Percentiles rank a stretch among this genome's conserved stretches.
Evolutionary conservation across 2,329 filamentous ascomycete genomes (phyloP).

Genomic region (Orbilia ellipsospora): DNA sequence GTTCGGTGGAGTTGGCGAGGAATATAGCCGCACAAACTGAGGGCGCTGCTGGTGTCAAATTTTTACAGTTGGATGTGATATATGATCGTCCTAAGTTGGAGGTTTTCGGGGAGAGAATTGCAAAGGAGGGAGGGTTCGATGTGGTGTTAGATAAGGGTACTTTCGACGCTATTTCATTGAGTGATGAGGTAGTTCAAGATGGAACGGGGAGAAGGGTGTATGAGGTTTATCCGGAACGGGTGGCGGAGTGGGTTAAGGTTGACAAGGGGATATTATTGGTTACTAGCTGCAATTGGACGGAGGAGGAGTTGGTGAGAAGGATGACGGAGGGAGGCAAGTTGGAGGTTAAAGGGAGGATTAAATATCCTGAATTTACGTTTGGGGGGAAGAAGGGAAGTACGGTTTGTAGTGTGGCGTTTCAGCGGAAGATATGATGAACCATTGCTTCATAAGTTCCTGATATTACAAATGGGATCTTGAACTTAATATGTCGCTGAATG

Average conservation of each 20-base stretch:
- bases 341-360: conserved; percentile 73
- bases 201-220: conserved; percentile 71
- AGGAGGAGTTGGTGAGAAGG: conserved; percentile 83
- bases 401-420: conserved; percentile 87
- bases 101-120: conserved; percentile 49
- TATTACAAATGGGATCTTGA: too few species aligned
- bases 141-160: conserved; percentile 98
- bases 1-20: conserved; percentile 78
- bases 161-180: conserved; percentile 92
- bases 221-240: conserved; percentile 78
- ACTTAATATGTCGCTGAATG: background rate
- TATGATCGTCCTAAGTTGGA: conserved; percentile 58
- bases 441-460: too few species aligned
- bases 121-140: conserved; percentile 74
- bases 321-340: conserved; percentile 68
- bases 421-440: conserved; percentile 61
- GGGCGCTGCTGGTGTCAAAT: conserved; percentile 62
- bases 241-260: conserved; percentile 74
- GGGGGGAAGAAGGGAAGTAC: conserved; percentile 88
- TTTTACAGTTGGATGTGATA: conserved; percentile 69
- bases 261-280: conserved; percentile 79
- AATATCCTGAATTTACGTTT: conserved; percentile 89
- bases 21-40: conserved; percentile 68
- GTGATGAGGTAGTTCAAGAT: conserved; percentile 67
- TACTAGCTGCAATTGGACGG: conserved; percentile 98